Percentiles rank a stretch among this genome's conserved stretches.
Evolutionary conservation across 768 basidiomycete species (phyloP).

Genomic region (Russula compacta): DNA sequence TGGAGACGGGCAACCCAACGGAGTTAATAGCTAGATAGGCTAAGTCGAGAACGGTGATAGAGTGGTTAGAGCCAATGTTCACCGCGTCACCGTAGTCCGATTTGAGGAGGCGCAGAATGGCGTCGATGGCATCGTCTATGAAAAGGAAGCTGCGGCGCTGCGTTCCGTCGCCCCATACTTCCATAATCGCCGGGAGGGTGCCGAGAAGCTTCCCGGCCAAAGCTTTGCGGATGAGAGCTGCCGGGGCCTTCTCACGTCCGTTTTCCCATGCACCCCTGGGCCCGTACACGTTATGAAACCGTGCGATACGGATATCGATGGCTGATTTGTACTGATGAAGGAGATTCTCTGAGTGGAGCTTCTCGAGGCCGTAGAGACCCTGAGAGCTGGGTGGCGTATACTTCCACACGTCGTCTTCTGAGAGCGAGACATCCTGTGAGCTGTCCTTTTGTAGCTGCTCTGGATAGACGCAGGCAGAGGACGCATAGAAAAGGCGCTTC

Average conservation of each 20-base stretch:
- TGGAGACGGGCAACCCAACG: slow-evolving; percentile 19
- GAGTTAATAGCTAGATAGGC: no score
- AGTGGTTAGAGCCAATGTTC: slow-evolving; percentile 44
- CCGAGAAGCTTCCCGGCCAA: slow-evolving; percentile 26
- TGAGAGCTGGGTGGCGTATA: no score
- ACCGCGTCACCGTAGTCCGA: slow-evolving; percentile 26
- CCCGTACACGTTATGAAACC: slow-evolving; percentile 54
- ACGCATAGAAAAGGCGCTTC: slow-evolving; percentile 42
- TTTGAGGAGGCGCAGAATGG: no score
- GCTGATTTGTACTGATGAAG: no score
- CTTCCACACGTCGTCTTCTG: no score
- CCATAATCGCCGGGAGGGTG: slow-evolving; percentile 26
- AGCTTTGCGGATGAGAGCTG: slow-evolving; percentile 48
- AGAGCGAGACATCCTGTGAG: slow-evolving; percentile 9
- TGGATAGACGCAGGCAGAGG: slow-evolving; percentile 53
- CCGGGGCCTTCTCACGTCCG: slow-evolving; percentile 52
- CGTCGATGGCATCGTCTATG: no score
- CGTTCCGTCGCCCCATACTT: slow-evolving; percentile 38
- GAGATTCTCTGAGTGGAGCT: no score
- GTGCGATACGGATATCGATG: slow-evolving; percentile 27
- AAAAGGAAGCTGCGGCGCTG: slow-evolving; percentile 39
- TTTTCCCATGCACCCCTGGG: slow-evolving; percentile 35
- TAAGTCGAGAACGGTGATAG: slow-evolving; percentile 36
- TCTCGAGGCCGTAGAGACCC: no score
- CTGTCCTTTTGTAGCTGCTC: slow-evolving; percentile 31